These are phyloP conservation scores for Suhomyces vadensis DNA, from an alignment of 805 yeast genomes.

Conservation along the genomic window DNA sequence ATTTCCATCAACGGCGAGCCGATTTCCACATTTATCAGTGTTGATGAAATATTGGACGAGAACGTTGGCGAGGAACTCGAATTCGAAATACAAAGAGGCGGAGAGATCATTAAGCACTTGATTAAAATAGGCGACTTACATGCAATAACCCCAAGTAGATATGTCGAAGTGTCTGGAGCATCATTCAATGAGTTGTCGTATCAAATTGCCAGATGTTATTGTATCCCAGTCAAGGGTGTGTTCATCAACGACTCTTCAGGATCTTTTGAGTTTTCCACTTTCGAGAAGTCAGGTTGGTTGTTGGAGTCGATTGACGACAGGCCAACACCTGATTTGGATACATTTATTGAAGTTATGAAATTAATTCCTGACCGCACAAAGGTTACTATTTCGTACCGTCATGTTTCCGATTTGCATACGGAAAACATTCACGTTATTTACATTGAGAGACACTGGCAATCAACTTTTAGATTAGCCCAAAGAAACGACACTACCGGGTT, in stretches of 20 bases:
- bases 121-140: conserved; percentile 75
- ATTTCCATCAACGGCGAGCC: conserved; percentile 66
- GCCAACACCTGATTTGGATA: conserved; percentile 71
- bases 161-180: conserved; percentile 83
- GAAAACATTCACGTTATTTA: conserved; percentile 64
- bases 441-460: conserved; percentile 85
- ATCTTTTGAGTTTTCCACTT: conserved; percentile 61
- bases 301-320: conserved; percentile 74
- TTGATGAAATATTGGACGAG: conserved; percentile 80
- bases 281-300: conserved; percentile 75
- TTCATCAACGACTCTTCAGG: conserved; percentile 77
- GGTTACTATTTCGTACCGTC: conserved; percentile 71
- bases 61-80: conserved; percentile 52
- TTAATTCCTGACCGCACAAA: conserved; percentile 72
- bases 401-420: conserved; percentile 77
- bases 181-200: conserved; percentile 83
- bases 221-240: conserved; percentile 84
- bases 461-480: conserved; percentile 65
- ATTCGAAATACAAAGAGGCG: conserved; percentile 68
- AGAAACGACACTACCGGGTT: conserved; percentile 58
- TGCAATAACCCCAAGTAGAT: conserved; percentile 77
- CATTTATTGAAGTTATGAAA: conserved; percentile 77
- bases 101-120: conserved; percentile 50
- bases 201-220: conserved; percentile 83
- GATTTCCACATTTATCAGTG: conserved; percentile 69